A percentile compares a stretch with the other conserved stretches of the same genome.
Conservation (phyloP, 169 alveolate species). For the Plasmodium gonderi region DNA sequence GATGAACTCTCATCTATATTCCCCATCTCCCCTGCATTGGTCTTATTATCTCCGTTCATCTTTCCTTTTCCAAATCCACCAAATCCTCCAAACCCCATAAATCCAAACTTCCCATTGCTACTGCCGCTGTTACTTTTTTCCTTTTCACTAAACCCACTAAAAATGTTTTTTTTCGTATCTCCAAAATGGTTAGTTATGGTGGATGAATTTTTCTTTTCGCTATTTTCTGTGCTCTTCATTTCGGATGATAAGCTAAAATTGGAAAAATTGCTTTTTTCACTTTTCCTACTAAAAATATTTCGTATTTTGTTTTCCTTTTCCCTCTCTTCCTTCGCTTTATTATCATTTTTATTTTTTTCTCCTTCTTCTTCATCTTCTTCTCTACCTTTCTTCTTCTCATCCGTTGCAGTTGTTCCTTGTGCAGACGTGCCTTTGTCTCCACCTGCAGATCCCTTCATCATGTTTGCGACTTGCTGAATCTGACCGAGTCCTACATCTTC, state of each 20-base stretch:
- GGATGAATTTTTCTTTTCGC: background rate
- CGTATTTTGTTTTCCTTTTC: background rate
- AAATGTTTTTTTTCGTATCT: background rate
- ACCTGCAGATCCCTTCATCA: background rate
- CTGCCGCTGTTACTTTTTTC: background rate
- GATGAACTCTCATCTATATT: background rate
- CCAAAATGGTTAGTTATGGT: background rate
- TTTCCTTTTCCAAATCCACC: background rate
- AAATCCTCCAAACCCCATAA: background rate
- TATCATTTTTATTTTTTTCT: background rate
- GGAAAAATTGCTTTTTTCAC: background rate
- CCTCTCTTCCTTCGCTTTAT: background rate
- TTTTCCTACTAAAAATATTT: background rate
- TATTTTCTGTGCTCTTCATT: background rate
- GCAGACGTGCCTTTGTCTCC: background rate
- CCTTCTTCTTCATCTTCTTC: background rate
- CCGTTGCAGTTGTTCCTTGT: background rate
- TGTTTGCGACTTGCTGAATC: background rate
- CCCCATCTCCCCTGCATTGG: background rate
- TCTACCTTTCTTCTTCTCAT: constrained; percentile 18
- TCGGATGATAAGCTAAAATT: background rate
- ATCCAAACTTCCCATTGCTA: background rate
- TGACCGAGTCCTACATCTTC: background rate
- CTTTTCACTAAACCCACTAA: background rate
- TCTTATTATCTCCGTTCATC: background rate